Percentiles rank a stretch among this genome's conserved stretches.
These are phyloP conservation scores for Colletotrichum sp. DNA, from an alignment of 2,329 filamentous ascomycete genomes.

Conservation along the genomic window DNA sequence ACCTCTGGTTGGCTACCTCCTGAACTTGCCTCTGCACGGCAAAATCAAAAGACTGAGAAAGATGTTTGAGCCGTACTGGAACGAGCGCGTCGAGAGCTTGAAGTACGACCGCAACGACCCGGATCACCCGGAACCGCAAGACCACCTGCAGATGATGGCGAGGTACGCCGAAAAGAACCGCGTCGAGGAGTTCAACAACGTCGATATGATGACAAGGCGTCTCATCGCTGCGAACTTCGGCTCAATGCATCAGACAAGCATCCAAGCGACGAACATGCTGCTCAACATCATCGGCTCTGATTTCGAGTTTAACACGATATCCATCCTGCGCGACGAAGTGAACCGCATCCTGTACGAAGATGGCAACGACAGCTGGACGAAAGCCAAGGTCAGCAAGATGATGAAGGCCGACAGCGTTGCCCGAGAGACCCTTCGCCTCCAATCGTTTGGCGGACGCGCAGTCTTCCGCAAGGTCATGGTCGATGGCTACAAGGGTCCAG, in stretches of 20 bases:
- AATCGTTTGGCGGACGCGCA: conserved; percentile 32
- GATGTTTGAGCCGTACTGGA: conserved; percentile 27
- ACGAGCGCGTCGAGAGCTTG: conserved; percentile 26
- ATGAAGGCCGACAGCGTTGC: conserved; percentile 42
- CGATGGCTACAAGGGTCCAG: conserved; percentile 31
- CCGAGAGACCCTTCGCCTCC: conserved; percentile 45
- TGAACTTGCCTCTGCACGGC: conserved; percentile 23
- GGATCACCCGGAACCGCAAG: conserved; percentile 31
- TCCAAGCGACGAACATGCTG: conserved; percentile 43
- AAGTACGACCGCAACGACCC: conserved; percentile 17
- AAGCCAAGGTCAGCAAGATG: conserved; percentile 39
- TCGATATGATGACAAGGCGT: conserved; percentile 33
- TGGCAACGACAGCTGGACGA: conserved; percentile 38
- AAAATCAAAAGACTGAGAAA: conserved; percentile 29
- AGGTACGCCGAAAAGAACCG: conserved; percentile 40
- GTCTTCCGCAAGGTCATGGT: conserved; percentile 32
- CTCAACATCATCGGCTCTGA: conserved; percentile 40
- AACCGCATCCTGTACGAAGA: conserved; percentile 29
- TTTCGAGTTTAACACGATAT: conserved; percentile 37
- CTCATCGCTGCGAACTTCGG: conserved; percentile 38
- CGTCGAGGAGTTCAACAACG: conserved; percentile 35
- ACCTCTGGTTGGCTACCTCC: conserved; percentile 31
- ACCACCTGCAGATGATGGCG: conserved; percentile 47
- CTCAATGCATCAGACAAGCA: conserved; percentile 42
- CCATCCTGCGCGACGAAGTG: conserved; percentile 41